These are phyloP conservation scores for Epichloe uncinata DNA, from an alignment of 2,329 filamentous ascomycete genomes.

Conservation along the genomic window DNA sequence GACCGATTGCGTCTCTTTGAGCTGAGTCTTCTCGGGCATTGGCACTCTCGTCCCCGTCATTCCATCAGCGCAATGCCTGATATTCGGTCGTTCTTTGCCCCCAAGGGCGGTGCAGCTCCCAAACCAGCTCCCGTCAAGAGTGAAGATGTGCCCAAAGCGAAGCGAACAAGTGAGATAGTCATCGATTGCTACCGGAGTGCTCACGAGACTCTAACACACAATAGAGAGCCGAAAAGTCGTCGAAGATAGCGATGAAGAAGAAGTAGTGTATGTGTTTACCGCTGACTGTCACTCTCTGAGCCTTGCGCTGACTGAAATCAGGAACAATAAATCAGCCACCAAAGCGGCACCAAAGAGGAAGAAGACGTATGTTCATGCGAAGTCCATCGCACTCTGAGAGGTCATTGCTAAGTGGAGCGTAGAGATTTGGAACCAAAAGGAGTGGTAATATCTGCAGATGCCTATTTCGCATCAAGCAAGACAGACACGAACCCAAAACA, in stretches of 20 bases:
- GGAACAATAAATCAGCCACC: constrained; percentile 38
- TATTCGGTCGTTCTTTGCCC: constrained; percentile 82
- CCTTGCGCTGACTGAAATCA: constrained; percentile 5
- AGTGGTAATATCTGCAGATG: constrained; percentile 39
- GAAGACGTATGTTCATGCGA: constrained; percentile 26
- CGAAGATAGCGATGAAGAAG: constrained; percentile 71
- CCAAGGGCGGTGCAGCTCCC: constrained; percentile 47
- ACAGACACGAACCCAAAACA: constrained; percentile 23
- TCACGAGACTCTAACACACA: constrained; percentile 9
- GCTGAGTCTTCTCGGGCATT: constrained; percentile 1
- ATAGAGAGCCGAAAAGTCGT: constrained; percentile 53
- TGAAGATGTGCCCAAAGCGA: constrained; percentile 30
- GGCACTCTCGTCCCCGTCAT: neutral
- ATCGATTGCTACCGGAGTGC: neutral
- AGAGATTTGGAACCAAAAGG: constrained; percentile 32
- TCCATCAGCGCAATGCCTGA: constrained; percentile 53
- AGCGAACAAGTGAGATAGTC: constrained; percentile 29
- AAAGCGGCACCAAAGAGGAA: constrained; percentile 43
- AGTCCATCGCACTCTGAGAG: neutral
- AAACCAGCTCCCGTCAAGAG: constrained; percentile 33
- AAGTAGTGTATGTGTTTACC: constrained; percentile 18
- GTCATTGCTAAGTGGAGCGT: neutral
- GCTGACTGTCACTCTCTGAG: neutral
- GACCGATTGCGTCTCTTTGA: constrained; percentile 3
- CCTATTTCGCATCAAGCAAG: constrained; percentile 41